These are phyloP conservation scores for Penicillium cinerascens DNA, from an alignment of 495 filamentous ascomycete species.

Conservation along the genomic window DNA sequence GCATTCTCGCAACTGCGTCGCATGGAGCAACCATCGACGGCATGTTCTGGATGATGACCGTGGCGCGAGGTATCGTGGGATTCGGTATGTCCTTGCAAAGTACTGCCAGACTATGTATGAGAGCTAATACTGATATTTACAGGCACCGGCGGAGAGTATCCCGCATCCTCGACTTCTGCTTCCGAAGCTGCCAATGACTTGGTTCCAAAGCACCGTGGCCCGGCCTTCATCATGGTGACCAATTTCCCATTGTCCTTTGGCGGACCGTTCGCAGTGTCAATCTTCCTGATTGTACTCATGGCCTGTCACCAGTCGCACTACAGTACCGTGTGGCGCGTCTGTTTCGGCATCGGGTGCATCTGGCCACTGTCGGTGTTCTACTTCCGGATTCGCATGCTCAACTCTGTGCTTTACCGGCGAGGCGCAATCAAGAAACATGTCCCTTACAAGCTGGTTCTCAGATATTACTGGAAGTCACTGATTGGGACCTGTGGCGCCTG, in stretches of 20 bases:
- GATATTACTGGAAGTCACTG: conserved; percentile 48
- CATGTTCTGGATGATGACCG: conserved; percentile 55
- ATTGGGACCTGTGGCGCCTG: conserved; percentile 48
- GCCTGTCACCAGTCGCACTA: conserved; percentile 37
- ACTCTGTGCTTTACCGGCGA: conserved; percentile 48
- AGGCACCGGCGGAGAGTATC: conserved; percentile 45
- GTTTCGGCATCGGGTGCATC: conserved; percentile 50
- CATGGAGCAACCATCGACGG: conserved; percentile 44
- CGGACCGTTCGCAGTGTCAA: conserved; percentile 44
- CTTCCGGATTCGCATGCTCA: conserved; percentile 52
- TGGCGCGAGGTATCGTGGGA: conserved; percentile 46
- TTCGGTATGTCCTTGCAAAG: conserved; percentile 28
- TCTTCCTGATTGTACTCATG: conserved; percentile 48
- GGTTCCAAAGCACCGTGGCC: conserved; percentile 40
- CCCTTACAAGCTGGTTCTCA: conserved; percentile 42
- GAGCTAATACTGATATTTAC: neutral
- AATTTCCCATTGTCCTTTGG: conserved; percentile 51
- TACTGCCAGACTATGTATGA: too few relatives aligned
- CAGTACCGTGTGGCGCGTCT: conserved; percentile 49
- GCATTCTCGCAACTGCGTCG: conserved; percentile 48
- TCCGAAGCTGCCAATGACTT: conserved; percentile 51
- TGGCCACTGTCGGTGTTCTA: conserved; percentile 50
- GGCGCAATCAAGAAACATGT: conserved; percentile 46
- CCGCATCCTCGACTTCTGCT: conserved; percentile 43
- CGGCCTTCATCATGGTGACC: conserved; percentile 53